Evolutionary conservation across 805 yeast genomes (phyloP), one percentile per base, ranked within the genome.

Genomic region (Candida qinlingensis): DNA sequence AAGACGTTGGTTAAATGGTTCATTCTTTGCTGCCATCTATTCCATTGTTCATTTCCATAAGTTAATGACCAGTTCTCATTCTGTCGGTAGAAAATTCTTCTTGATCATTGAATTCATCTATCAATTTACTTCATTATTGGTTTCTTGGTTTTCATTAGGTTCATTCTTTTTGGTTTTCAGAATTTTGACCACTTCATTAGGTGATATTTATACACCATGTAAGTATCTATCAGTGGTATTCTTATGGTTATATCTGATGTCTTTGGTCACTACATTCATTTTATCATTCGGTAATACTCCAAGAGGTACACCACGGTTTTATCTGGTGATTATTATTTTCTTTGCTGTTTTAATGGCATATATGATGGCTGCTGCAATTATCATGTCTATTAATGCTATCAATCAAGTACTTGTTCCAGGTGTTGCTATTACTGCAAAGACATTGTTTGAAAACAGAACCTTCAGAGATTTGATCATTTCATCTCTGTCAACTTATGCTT

Each of bases 1-100:
- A 72, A 78, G 98, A 64, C 81, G 98, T 69, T 94, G 98, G 98
- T 77, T 92, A 55, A 92, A 92, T 65, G 98, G 98, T 47, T 90
- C 98, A 0, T 86, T 94, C 61, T 92, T 94, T 69, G 97, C 98
- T 0, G 94, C 96, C 7, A 75, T 90, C 49, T 92, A 94, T 63
- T 82, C 97, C 0, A 77, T 88, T 48, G 77, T 81, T 50, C 96
- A 91, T 66, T 82, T 83, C 65, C 79, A 78, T 55, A 78, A 80
- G 53, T 76, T 94, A 42, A 87, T 96, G 91, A 64, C 73, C 2
- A 83, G 96, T 13, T 46, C 49, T 25, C 99, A 92, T 66, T 75
- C 84, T 7, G 52, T 78, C 26, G 57, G 68, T 2, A 76, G 97
- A 53, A 89, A 89, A 60, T 56, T 89, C 36, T 71, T 83, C 60